Base-by-base conservation (phyloP, 202 grass and related monocot genomes). In the Elaeis oleifera region DNA sequence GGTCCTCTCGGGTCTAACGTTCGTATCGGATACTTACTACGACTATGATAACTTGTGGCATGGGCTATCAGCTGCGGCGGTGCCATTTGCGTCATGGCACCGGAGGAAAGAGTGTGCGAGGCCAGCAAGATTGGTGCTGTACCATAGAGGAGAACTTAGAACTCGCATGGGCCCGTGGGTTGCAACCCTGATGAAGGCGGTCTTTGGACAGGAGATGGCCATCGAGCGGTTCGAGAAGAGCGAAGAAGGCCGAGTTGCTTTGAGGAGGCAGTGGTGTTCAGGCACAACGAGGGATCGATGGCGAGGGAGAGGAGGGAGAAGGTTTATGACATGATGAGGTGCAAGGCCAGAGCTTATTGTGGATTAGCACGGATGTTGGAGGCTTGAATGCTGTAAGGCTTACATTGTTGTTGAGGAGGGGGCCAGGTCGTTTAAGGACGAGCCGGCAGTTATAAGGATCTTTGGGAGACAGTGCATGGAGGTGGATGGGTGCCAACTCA, bases 31-130 rank as follows among this genome's bases (percentile, higher is more conserved):
- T 22, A 88, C 88, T 0, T 69, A 74, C 54, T 92, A 84, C 39
- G 74, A 87, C 58, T 80, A 92, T 71, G 7, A 0, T 32, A 92
- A 92, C 59, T 25, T 88, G 28, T 92, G 84, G 80, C 83, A 87
- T 2, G 88, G 88, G 22, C 31, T 84, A 59, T 58, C 70, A 0
- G 27, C 20, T 20, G 20, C 80, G 9, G 4, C 87, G 7, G 5
- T 84, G 19, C 88, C 88, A 16, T 71, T 84, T 54, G 78, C 68
- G 48, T 73, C 77, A 21, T 87, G 77, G 88, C 77, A 91, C 64
- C 69, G 23, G 64, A 63, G 84, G 49, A 49, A 29, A 8, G 59
- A 51, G 3, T 92, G 88, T n/a, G n/a, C 50, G 13, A 51, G 54
- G n/a, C 83, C 83, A 0, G 67, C 67, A 4, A 71, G 83, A 32